Conservation (phyloP, 2,329 filamentous ascomycete species). For the Fusarium praegraminearum region DNA sequence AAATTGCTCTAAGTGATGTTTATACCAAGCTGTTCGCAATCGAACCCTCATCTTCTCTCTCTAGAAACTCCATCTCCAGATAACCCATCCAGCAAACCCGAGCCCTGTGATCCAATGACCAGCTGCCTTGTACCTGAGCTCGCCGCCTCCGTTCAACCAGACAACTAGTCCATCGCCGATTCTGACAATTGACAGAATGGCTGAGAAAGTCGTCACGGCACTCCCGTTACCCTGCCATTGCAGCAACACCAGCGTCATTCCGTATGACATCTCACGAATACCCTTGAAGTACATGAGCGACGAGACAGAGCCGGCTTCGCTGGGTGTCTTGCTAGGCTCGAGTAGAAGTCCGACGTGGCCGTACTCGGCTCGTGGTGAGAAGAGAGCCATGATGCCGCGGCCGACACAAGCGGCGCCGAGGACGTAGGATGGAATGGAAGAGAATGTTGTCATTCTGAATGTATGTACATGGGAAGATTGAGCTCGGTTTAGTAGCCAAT, state of each 20-base stretch:
- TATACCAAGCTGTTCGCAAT: no score
- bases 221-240: conserved; percentile 48
- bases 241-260: conserved; percentile 47
- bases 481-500: neutral
- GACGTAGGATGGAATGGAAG: conserved; percentile 41
- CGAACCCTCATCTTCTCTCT: neutral
- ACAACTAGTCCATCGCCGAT: conserved; percentile 52
- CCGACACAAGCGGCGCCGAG: conserved; percentile 43
- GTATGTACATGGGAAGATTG: neutral
- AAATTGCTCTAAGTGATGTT: no score
- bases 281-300: conserved; percentile 54
- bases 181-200: conserved; percentile 48
- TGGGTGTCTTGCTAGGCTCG: conserved; percentile 5
- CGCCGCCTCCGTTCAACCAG: conserved; percentile 49
- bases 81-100: conserved; percentile 46
- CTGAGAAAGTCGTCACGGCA: conserved; percentile 49
- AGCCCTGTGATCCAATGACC: conserved; percentile 48
- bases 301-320: conserved; percentile 29
- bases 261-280: conserved; percentile 51
- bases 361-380: conserved; percentile 44
- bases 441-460: conserved; percentile 39
- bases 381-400: conserved; percentile 45
- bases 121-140: conserved; percentile 37
- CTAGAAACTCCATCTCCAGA: conserved; percentile 39
- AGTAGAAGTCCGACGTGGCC: conserved; percentile 43